phyloP scores from a whole-genome alignment of 2,329 filamentous ascomycete genomes.

The Bimuria novae-zelandiae region DNA sequence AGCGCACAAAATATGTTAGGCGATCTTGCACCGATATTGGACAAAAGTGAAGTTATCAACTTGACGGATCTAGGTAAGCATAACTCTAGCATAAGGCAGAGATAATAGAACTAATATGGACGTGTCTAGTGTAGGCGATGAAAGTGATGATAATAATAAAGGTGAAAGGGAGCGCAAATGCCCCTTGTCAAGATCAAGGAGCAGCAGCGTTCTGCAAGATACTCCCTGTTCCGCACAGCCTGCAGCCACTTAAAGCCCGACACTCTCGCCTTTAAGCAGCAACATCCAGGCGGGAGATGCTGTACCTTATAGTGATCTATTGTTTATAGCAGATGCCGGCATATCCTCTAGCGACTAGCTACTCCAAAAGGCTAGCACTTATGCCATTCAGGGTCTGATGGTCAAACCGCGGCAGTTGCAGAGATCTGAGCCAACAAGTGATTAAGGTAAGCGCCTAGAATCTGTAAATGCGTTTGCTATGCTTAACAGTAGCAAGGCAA shows the following conservation, averaged over 20 bases:
- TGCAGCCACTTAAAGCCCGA: neutral
- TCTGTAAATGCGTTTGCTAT: neutral
- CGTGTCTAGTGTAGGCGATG: neutral
- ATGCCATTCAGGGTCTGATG: neutral
- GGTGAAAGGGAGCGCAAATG: neutral
- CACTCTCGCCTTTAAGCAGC: neutral
- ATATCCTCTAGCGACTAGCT: neutral
- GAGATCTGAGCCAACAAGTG: neutral
- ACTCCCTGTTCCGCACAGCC: neutral
- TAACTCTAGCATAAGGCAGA: neutral
- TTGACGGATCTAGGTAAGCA: neutral
- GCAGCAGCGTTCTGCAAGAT: neutral
- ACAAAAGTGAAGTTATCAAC: neutral
- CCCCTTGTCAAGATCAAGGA: neutral
- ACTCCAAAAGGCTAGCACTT: neutral
- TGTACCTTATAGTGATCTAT: neutral
- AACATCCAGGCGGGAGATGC: neutral
- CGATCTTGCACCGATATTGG: neutral
- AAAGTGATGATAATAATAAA: neutral
- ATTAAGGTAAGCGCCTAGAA: neutral
- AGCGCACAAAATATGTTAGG: neutral
- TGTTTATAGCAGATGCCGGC: neutral
- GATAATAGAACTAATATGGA: neutral
- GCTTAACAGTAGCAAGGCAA: neutral
- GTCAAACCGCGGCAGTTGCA: neutral